Base-by-base conservation (phyloP, 345 rosid genomes). In the Salix arbutifolia region DNA sequence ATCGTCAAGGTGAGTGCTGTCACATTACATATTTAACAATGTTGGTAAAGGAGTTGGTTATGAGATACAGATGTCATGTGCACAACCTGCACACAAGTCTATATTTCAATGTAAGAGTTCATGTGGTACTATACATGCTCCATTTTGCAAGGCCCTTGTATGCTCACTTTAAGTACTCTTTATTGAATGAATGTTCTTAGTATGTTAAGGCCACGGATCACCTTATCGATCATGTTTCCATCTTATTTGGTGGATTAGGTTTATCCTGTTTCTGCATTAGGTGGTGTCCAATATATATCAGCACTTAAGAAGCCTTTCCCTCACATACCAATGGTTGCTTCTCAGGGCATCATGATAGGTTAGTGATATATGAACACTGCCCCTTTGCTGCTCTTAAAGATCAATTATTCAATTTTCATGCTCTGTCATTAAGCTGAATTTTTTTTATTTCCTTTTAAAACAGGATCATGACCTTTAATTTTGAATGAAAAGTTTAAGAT, bases 301-400 rank as follows among this genome's bases (percentile, higher is more conserved):
- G 89, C 91, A 61, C 78, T 88, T 23, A 80, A 79, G 86, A 90
- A 84, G 85, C 93, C 90, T 70, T 90, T 90, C 69, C 65, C 83
- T 76, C 81, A 85, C 86, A 88, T 88, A 74, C 83, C 87, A 64
- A 81, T 90, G 88, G 82, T 88, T 79, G 93, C 90, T 75, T 88
- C 91, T 71, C 90, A 90, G 79, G 93, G 91, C 84, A 77, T 89
- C 74, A 81, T 71, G 25, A 70, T 85, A 86, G 92, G 92, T 88
- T 18, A 13, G 87, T 69, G 18, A 38, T 71, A 58, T 28, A 23
- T 70, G 58, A 33, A 1, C 35, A 4, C 13, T 11, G 1, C 19
- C 28, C 10, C 21, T 2, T 8, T 23, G 42, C 42, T 40, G 44
- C 62, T 67, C 35, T 26, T 17, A 40, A 17, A 38, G 52, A n/a